phyloP scores from a whole-genome alignment of 148 eudicot species.

The Salicornia ramosissima region DNA sequence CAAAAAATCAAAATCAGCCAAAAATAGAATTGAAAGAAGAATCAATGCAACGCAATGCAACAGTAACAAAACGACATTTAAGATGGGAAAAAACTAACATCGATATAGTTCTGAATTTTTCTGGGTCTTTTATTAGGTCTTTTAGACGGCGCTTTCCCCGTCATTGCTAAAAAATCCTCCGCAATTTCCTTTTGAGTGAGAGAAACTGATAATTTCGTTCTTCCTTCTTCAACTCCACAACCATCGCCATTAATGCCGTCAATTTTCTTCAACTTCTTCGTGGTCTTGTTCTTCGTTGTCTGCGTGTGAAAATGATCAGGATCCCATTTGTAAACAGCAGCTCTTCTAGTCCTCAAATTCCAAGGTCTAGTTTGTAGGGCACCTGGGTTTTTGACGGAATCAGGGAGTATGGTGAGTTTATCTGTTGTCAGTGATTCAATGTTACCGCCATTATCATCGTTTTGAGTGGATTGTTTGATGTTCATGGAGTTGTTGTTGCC shows the following conservation, averaged over 20 bases:
- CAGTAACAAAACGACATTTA: too few relatives aligned
- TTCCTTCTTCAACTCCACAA: constrained; percentile 12
- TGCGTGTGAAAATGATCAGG: too few relatives aligned
- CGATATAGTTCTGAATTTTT: constrained; percentile 30
- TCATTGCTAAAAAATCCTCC: constrained; percentile 32
- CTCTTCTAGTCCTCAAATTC: constrained; percentile 68
- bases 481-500: too few relatives aligned
- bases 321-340: constrained; percentile 47
- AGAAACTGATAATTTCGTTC: constrained; percentile 28
- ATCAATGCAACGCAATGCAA: too few relatives aligned
- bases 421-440: too few relatives aligned
- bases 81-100: constrained; percentile 32
- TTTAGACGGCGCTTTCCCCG: constrained; percentile 30
- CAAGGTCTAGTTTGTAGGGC: constrained; percentile 40
- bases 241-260: not conserved
- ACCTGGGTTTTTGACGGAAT: too few relatives aligned
- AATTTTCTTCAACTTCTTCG: constrained; percentile 12
- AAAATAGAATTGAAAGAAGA: not conserved
- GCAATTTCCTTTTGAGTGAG: constrained; percentile 33
- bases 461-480: too few relatives aligned
- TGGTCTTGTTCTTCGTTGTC: constrained; percentile 15
- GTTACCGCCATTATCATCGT: too few relatives aligned
- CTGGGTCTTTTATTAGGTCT: constrained; percentile 37
- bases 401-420: too few relatives aligned
- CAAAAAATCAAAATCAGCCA: constrained; percentile 1